A percentile compares a stretch with the other conserved stretches of the same genome.
phyloP scores from a whole-genome alignment of 805 yeast species.

The Kazachstania psychrophila region DNA sequence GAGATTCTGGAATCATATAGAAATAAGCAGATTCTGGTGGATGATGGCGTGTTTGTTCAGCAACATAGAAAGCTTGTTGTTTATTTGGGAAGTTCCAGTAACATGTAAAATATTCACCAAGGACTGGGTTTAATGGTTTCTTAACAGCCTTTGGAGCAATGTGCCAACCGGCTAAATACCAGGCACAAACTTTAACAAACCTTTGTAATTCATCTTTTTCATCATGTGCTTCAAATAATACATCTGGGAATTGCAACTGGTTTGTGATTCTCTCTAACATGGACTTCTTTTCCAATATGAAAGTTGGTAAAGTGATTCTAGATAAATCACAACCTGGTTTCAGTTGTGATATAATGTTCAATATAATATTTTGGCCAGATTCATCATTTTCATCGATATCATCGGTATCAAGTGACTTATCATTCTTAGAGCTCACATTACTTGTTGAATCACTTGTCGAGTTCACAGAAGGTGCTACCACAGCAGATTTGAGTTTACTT shows the following conservation, averaged over 20 bases:
- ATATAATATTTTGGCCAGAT: constrained; percentile 75
- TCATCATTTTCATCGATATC: constrained; percentile 90
- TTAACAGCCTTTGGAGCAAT: constrained; percentile 98
- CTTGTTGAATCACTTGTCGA: not conserved
- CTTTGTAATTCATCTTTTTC: constrained; percentile 53
- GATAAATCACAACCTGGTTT: constrained; percentile 89
- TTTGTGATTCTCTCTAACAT: constrained; percentile 95
- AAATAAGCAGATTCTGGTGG: constrained; percentile 97
- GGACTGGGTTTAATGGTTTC: constrained; percentile 89
- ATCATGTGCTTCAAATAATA: constrained; percentile 59
- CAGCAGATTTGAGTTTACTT: constrained; percentile 1
- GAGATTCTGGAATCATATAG: constrained; percentile 70
- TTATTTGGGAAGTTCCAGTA: constrained; percentile 82
- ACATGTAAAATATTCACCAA: constrained; percentile 85
- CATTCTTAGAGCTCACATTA: not conserved
- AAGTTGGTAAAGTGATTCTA: constrained; percentile 89
- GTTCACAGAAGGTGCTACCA: not conserved
- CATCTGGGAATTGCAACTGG: constrained; percentile 69
- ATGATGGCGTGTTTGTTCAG: constrained; percentile 96
- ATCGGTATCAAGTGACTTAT: constrained; percentile 34
- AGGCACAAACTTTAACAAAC: constrained; percentile 64
- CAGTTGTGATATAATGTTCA: constrained; percentile 82
- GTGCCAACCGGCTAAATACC: constrained; percentile 97
- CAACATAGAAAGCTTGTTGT: constrained; percentile 67
- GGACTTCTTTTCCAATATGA: constrained; percentile 86